phyloP scores from a whole-genome alignment of 148 eudicot genomes.

The Persicaria tinctoria region DNA sequence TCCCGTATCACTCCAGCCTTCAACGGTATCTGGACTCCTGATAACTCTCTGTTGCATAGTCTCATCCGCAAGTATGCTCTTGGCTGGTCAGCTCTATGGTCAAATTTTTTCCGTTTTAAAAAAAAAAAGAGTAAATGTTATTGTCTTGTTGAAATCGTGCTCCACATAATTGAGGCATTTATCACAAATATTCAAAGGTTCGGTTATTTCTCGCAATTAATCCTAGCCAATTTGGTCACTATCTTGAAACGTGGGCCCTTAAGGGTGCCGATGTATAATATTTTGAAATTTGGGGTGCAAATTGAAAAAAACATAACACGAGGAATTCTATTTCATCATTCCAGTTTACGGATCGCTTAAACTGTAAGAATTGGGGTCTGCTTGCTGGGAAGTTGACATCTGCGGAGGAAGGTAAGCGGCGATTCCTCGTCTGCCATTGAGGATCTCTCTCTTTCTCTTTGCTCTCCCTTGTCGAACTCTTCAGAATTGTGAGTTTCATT shows the following conservation, averaged over 20 bases:
- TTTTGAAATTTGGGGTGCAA: neutral
- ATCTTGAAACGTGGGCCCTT: neutral
- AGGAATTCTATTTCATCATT: neutral
- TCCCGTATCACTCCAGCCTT: no score
- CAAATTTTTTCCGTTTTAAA: no score
- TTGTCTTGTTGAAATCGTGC: no score
- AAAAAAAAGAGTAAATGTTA: no score
- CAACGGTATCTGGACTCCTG: no score
- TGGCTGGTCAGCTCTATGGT: no score
- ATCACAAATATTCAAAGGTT: no score
- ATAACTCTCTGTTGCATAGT: no score
- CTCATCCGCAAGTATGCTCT: no score
- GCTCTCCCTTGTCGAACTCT: neutral
- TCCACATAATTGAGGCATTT: no score
- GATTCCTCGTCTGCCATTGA: neutral
- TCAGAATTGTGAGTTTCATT: neutral
- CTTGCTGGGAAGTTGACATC: neutral
- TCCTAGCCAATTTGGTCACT: neutral
- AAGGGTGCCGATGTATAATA: neutral
- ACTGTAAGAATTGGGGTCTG: neutral
- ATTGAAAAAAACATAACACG: neutral
- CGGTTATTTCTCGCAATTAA: no score
- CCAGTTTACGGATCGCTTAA: neutral
- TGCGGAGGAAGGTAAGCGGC: neutral
- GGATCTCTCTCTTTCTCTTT: neutral